Evolutionary conservation across 2,329 filamentous ascomycete genomes (phyloP).

Genomic region (Paecilomyces formosus): DNA sequence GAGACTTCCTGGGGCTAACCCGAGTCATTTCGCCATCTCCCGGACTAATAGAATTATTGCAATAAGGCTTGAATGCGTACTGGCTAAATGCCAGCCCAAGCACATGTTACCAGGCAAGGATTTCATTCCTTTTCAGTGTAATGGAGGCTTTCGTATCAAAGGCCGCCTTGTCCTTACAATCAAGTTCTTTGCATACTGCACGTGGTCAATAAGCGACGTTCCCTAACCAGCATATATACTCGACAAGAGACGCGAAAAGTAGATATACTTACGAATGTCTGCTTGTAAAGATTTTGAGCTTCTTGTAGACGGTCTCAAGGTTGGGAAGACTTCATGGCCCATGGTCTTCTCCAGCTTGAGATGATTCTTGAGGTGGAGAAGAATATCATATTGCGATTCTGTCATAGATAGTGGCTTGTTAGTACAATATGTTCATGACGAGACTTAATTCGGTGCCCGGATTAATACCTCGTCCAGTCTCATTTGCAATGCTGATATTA

Average conservation of each 20-base stretch:
- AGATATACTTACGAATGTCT: constrained; percentile 5
- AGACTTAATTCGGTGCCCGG: background rate
- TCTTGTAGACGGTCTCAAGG: constrained; percentile 3
- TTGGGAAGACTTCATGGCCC: constrained; percentile 7
- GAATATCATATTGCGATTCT: constrained; percentile 5
- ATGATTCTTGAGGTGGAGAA: constrained; percentile 8
- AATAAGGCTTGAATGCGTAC: background rate
- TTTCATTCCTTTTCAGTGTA: background rate
- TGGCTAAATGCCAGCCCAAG: background rate
- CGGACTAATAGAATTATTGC: background rate
- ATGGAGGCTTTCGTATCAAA: background rate
- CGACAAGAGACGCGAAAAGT: background rate
- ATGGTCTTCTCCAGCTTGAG: constrained; percentile 6
- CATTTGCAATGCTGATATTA: background rate
- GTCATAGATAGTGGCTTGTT: background rate
- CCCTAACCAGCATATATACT: too few species aligned
- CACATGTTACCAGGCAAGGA: background rate
- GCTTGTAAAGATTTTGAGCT: constrained; percentile 7
- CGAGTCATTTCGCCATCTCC: background rate
- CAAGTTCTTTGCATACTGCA: background rate
- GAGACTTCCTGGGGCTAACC: background rate
- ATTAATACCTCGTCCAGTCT: background rate
- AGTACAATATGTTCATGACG: background rate
- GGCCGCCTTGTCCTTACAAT: background rate
- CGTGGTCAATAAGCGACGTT: background rate